phyloP scores from a whole-genome alignment of 108 stramenopile species.

The Pseudonitzschia multiseries region DNA sequence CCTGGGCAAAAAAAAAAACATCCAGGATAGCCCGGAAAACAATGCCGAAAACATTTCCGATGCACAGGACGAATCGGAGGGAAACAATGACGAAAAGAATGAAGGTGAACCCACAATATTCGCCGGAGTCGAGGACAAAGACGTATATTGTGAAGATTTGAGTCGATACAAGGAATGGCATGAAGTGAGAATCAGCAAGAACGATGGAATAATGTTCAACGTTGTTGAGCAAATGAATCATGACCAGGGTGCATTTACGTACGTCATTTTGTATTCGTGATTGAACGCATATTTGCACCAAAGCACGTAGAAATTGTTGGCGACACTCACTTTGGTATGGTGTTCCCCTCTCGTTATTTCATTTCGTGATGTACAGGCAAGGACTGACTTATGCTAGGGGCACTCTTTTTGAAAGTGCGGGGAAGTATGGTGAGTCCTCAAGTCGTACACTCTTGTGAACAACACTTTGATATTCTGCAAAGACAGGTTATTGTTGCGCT shows the following conservation, averaged over 20 bases:
- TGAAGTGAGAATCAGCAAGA: conserved; percentile 25
- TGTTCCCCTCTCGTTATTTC: neutral
- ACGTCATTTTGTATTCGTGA: conserved; percentile 18
- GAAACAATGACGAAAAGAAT: neutral
- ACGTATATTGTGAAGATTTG: conserved; percentile 18
- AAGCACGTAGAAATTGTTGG: neutral
- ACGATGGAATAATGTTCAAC: conserved; percentile 45
- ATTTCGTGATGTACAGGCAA: conserved; percentile 45
- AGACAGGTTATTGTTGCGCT: too few relatives aligned
- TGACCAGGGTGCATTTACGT: conserved; percentile 67
- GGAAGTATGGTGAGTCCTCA: conserved; percentile 47
- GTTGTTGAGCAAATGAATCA: conserved; percentile 63
- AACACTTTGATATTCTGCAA: too few relatives aligned
- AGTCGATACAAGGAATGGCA: conserved; percentile 23
- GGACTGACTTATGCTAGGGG: conserved; percentile 76
- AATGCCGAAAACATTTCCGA: neutral
- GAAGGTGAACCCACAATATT: neutral
- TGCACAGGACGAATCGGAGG: neutral
- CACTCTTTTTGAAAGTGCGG: conserved; percentile 69
- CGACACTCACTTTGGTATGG: neutral
- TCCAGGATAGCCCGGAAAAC: neutral
- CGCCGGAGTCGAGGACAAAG: conserved; percentile 12
- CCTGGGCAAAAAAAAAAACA: too few relatives aligned
- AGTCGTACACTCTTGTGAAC: too few relatives aligned
- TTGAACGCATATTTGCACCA: neutral